Conservation (phyloP, 371 early-diverging fungal species). For the Zancudomyces culisetae region DNA sequence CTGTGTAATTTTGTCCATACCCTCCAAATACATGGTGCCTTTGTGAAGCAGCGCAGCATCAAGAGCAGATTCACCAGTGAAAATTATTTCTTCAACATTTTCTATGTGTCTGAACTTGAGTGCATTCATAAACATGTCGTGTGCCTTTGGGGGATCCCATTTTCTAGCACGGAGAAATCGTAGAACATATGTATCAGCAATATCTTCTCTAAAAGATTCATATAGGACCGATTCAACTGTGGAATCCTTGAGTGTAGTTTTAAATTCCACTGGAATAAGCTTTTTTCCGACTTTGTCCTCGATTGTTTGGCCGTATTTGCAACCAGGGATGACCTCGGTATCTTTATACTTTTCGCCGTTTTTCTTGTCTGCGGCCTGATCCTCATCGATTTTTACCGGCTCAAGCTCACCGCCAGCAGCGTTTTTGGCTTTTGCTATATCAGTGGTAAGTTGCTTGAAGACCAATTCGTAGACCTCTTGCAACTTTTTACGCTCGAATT, state of each 20-base stretch:
- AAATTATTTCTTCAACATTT: slow-evolving; percentile 24
- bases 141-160: slow-evolving; percentile 31
- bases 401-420: slow-evolving; percentile 10
- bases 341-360: slow-evolving; percentile 17
- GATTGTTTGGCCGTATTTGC: slow-evolving; percentile 29
- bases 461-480: slow-evolving; percentile 33
- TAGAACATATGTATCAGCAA: slow-evolving; percentile 30
- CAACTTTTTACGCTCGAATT: slow-evolving; percentile 27
- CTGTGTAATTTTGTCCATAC: slow-evolving; percentile 26
- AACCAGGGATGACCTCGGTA: slow-evolving; percentile 18
- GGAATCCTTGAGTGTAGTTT: slow-evolving; percentile 25
- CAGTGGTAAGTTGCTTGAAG: slow-evolving; percentile 28
- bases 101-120: slow-evolving; percentile 29
- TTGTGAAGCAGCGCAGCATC: slow-evolving; percentile 23
- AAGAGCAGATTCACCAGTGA: slow-evolving; percentile 23
- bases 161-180: slow-evolving; percentile 39
- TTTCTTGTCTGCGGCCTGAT: slow-evolving; percentile 12
- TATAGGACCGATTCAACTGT: slow-evolving; percentile 15
- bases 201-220: slow-evolving; percentile 27
- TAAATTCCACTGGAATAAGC: slow-evolving; percentile 23
- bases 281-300: slow-evolving; percentile 16
- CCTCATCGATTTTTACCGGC: slow-evolving; percentile 1
- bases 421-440: slow-evolving; percentile 16
- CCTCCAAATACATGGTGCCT: slow-evolving; percentile 28
- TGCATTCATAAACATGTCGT: slow-evolving; percentile 25